Conservation (phyloP, 495 filamentous ascomycete genomes). For the Evernia prunastri region DNA sequence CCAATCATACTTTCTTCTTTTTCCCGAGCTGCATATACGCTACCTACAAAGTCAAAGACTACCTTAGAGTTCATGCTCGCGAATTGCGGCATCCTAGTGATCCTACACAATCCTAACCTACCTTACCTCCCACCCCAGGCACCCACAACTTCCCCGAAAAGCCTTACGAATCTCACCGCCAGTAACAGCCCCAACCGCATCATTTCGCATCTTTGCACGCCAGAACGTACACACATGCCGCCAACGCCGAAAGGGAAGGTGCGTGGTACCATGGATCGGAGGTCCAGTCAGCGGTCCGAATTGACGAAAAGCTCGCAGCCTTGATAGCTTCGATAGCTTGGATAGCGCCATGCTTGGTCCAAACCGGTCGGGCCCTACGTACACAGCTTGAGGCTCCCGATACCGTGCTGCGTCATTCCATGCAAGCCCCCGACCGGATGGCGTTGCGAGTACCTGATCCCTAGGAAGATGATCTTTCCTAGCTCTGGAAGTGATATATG, state of each 20-base stretch:
- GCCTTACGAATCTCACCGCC: neutral
- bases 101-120: neutral
- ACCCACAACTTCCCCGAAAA: neutral
- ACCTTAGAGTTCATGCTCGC: neutral
- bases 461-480: constrained; percentile 10
- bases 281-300: neutral
- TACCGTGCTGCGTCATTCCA: neutral
- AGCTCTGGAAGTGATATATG: constrained; percentile 18
- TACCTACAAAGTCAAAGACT: neutral
- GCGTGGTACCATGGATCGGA: neutral
- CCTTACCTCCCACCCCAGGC: too few species aligned
- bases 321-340: neutral
- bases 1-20: neutral
- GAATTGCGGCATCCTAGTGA: too few species aligned
- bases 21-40: neutral
- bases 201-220: neutral
- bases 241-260: neutral
- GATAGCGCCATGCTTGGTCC: neutral
- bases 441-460: constrained; percentile 15
- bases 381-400: neutral
- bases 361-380: constrained; percentile 11
- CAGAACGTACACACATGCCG: neutral
- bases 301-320: neutral
- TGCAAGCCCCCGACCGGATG: constrained; percentile 17
- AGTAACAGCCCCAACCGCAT: constrained; percentile 7